A percentile compares a stretch with the other conserved stretches of the same genome.
Evolutionary conservation across 2,329 filamentous ascomycete species (phyloP).

Genomic region (Fusarium hainanense): DNA sequence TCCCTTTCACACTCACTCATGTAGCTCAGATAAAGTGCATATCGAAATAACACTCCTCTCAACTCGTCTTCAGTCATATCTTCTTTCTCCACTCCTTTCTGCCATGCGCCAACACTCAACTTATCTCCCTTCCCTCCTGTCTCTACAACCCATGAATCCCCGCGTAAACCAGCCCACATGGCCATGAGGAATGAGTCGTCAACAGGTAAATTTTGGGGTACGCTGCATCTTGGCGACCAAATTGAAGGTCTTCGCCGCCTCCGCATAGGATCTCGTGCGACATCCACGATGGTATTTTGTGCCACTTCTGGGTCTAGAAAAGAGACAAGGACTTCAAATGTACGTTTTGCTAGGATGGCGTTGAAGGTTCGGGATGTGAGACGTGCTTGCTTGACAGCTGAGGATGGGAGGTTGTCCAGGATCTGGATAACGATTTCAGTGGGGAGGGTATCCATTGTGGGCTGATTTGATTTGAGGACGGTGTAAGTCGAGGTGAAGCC

Average conservation of each 20-base stretch:
- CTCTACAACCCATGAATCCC: constrained; percentile 40
- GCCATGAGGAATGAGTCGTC: constrained; percentile 50
- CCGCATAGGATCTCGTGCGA: constrained; percentile 38
- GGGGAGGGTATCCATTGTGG: constrained; percentile 49
- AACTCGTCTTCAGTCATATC: constrained; percentile 41
- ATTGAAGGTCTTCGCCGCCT: constrained; percentile 44
- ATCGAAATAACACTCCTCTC: constrained; percentile 49
- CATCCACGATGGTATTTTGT: constrained; percentile 36
- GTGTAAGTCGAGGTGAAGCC: neutral
- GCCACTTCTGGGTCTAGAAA: constrained; percentile 48
- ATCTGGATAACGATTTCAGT: constrained; percentile 48
- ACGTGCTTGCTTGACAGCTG: constrained; percentile 43
- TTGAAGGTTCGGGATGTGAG: constrained; percentile 51
- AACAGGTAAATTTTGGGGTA: constrained; percentile 47
- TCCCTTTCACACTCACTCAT: constrained; percentile 39
- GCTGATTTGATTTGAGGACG: neutral
- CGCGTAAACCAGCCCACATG: constrained; percentile 45
- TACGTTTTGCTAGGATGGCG: constrained; percentile 43
- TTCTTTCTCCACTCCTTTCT: constrained; percentile 36
- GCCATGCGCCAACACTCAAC: constrained; percentile 32
- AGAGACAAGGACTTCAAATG: constrained; percentile 46
- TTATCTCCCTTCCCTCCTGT: constrained; percentile 5
- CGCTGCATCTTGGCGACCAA: constrained; percentile 52
- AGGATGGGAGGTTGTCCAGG: constrained; percentile 42
- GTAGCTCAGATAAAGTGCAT: constrained; percentile 52